phyloP scores from a whole-genome alignment of 1,284 basidiomycete species.

The Moesziomyces sp. region DNA sequence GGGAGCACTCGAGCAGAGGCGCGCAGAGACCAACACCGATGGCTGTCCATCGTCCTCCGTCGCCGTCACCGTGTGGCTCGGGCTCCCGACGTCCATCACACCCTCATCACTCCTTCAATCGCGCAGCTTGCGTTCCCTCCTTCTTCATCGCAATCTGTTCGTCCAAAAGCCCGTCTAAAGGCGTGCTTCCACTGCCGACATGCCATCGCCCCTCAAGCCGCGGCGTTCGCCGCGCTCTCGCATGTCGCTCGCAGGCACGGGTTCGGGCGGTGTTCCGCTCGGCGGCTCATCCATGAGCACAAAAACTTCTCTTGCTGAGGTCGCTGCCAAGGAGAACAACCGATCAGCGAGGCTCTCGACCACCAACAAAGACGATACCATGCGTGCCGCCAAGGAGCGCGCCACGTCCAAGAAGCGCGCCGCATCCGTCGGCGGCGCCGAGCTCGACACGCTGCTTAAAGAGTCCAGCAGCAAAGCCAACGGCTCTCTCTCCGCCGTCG shows the following conservation, averaged over 20 bases:
- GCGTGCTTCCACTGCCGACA: constrained; percentile 5
- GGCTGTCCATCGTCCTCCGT: neutral
- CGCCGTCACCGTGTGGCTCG: neutral
- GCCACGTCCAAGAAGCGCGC: constrained; percentile 43
- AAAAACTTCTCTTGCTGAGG: constrained; percentile 16
- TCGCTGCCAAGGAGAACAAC: constrained; percentile 37
- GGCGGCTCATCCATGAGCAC: constrained; percentile 49
- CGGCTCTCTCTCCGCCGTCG: constrained; percentile 1
- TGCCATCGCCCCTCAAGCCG: constrained; percentile 48
- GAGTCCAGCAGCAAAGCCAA: constrained; percentile 34
- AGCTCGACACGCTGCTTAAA: constrained; percentile 40
- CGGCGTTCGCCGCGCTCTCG: constrained; percentile 46
- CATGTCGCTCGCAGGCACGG: constrained; percentile 41
- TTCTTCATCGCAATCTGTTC: neutral
- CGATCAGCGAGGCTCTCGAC: constrained; percentile 26
- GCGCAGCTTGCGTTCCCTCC: neutral
- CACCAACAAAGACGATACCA: constrained; percentile 32
- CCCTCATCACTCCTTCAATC: neutral
- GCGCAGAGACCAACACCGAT: constrained; percentile 35
- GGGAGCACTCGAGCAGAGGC: too few relatives aligned
- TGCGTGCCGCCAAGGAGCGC: constrained; percentile 35
- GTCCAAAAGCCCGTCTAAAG: neutral
- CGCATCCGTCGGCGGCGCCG: constrained; percentile 39
- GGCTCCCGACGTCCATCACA: constrained; percentile 6
- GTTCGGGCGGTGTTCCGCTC: constrained; percentile 38